Percentiles rank a stretch among this genome's conserved stretches.
phyloP scores from a whole-genome alignment of 1,139 yeast species.

The Hemisphaericaspora lyxosophila region DNA sequence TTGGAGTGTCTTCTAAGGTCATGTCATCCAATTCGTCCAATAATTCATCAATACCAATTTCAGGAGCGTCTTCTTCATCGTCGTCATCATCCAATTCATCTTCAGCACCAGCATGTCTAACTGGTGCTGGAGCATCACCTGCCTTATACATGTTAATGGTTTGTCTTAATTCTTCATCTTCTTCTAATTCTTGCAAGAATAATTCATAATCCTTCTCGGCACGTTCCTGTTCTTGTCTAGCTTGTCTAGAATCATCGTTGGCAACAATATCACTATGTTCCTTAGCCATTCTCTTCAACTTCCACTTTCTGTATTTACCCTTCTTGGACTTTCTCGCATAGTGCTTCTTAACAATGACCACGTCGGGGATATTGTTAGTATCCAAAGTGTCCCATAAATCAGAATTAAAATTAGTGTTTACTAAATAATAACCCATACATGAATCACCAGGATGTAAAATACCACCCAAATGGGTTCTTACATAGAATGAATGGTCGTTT shows the following conservation, averaged over 20 bases:
- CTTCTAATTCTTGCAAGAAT: conserved; percentile 96
- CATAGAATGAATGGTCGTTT: conserved; percentile 76
- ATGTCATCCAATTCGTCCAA: conserved; percentile 91
- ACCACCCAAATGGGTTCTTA: conserved; percentile 90
- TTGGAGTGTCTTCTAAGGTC: conserved; percentile 62
- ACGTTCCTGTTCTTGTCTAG: conserved; percentile 84
- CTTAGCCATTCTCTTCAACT: conserved; percentile 95
- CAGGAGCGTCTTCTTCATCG: conserved; percentile 73
- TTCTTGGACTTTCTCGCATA: conserved; percentile 79
- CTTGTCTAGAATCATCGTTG: conserved; percentile 70
- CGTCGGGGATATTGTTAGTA: conserved; percentile 74
- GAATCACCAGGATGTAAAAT: conserved; percentile 95
- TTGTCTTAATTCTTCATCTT: conserved; percentile 92
- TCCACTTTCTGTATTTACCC: conserved; percentile 86
- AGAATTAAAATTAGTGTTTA: conserved; percentile 83
- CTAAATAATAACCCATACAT: conserved; percentile 82
- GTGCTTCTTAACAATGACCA: conserved; percentile 85
- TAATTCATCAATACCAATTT: conserved; percentile 75
- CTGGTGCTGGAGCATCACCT: conserved; percentile 26
- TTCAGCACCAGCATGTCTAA: conserved; percentile 31
- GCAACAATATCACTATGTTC: conserved; percentile 90
- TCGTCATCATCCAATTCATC: conserved; percentile 43
- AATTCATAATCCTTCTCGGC: conserved; percentile 94
- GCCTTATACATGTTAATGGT: conserved; percentile 85
- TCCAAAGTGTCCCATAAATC: conserved; percentile 78